Conservation (phyloP, 805 yeast species). For the Teunomyces tritomae region DNA sequence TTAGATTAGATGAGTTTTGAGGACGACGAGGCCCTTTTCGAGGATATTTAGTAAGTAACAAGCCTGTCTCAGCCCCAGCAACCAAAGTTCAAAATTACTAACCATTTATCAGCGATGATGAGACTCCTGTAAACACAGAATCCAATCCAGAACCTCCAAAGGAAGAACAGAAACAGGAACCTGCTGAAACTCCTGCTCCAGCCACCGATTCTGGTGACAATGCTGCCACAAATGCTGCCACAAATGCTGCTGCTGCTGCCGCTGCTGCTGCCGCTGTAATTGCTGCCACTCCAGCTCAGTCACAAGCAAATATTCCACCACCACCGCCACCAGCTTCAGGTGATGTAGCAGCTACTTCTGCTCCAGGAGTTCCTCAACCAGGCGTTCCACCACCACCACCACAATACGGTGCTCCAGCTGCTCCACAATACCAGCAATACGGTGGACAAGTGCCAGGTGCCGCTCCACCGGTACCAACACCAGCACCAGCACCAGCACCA, state of each 20-base stretch:
- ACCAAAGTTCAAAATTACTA: not conserved
- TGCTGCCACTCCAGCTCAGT: not conserved
- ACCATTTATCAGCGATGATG: conserved; percentile 8
- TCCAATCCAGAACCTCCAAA: not conserved
- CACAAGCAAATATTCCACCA: not conserved
- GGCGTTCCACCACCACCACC: conserved; percentile 10
- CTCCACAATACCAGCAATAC: conserved; percentile 7
- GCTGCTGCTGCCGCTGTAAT: not conserved
- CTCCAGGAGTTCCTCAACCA: conserved; percentile 1
- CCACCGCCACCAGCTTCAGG: conserved; percentile 5
- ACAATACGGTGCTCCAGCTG: not conserved
- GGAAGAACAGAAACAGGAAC: not conserved
- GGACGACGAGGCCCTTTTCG: conserved; percentile 93
- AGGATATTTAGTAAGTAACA: conserved; percentile 67
- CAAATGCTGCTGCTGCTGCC: conserved; percentile 1
- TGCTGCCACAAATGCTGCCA: not conserved
- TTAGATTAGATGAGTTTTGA: conserved; percentile 42
- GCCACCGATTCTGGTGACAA: conserved; percentile 1
- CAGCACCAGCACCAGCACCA: conserved; percentile 9
- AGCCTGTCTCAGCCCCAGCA: not conserved
- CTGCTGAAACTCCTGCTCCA: conserved; percentile 1
- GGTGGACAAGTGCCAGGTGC: conserved; percentile 5
- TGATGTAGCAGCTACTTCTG: conserved; percentile 4
- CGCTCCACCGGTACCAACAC: conserved; percentile 12
- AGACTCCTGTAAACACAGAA: conserved; percentile 7